phyloP scores from a whole-genome alignment of 2,329 filamentous ascomycete species.

The Aspergillus clavatus region DNA sequence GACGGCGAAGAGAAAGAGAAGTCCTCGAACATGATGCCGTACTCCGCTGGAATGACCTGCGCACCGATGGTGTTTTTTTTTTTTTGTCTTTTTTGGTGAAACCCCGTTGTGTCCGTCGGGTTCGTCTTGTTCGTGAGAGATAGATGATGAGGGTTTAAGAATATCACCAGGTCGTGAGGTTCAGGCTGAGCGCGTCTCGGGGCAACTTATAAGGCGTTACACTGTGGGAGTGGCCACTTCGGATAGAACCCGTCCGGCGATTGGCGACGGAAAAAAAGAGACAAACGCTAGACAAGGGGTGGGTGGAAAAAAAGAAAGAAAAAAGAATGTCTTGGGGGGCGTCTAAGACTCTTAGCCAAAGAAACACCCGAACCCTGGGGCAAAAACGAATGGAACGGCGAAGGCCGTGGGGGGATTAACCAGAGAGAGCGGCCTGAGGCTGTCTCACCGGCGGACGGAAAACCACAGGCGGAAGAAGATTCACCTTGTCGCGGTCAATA shows the following conservation, averaged over 20 bases:
- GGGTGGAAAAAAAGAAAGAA: constrained; percentile 1
- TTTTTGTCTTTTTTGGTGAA: too few relatives aligned
- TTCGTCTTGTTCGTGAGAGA: neutral
- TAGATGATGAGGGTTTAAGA: neutral
- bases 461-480: neutral
- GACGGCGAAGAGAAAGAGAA: constrained; percentile 40
- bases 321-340: neutral
- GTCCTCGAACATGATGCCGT: constrained; percentile 37
- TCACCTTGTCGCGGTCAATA: neutral
- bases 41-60: neutral
- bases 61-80: neutral
- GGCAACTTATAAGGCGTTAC: neutral
- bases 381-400: neutral
- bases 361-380: neutral
- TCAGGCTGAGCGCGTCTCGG: neutral
- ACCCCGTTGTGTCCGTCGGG: neutral
- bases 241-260: neutral
- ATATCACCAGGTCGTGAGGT: neutral
- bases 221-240: neutral
- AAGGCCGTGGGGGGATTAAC: neutral
- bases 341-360: neutral
- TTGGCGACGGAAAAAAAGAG: constrained; percentile 3
- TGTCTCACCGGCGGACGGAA: neutral
- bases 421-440: neutral
- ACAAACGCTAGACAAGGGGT: neutral